Evolutionary conservation across 306 rosid species (phyloP).

Genomic region (Mucuna pruriens): DNA sequence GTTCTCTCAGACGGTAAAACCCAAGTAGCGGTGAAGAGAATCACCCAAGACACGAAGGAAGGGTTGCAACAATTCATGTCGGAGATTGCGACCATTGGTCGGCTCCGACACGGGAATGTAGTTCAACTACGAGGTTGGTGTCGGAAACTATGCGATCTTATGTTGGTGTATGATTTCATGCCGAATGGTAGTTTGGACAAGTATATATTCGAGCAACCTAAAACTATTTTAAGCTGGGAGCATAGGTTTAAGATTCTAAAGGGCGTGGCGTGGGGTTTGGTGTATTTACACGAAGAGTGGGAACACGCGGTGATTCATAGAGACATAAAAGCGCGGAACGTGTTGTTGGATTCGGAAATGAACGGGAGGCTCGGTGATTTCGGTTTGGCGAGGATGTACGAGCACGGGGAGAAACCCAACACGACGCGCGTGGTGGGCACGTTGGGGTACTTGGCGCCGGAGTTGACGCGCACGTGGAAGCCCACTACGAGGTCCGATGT

Average conservation of each 20-base stretch:
- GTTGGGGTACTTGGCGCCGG: conserved; percentile 55
- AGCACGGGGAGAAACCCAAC: conserved; percentile 46
- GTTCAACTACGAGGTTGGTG: conserved; percentile 60
- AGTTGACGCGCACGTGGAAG: conserved; percentile 55
- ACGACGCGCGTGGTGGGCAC: conserved; percentile 59
- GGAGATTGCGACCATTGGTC: conserved; percentile 51
- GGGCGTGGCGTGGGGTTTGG: conserved; percentile 50
- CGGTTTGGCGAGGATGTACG: conserved; percentile 51
- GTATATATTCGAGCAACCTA: conserved; percentile 42
- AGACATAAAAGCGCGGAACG: conserved; percentile 59
- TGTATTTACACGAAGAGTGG: conserved; percentile 58
- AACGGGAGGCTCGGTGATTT: conserved; percentile 52
- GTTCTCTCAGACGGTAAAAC: conserved; percentile 36
- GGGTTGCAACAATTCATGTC: conserved; percentile 50
- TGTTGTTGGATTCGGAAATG: conserved; percentile 51
- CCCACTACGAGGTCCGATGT: conserved; percentile 50
- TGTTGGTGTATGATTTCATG: conserved; percentile 56
- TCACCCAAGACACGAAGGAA: conserved; percentile 45
- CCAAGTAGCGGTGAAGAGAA: conserved; percentile 49
- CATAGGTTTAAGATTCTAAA: conserved; percentile 50
- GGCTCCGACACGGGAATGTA: conserved; percentile 52
- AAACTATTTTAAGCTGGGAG: conserved; percentile 44
- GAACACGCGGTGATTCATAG: conserved; percentile 57
- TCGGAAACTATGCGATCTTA: conserved; percentile 34
- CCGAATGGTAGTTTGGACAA: conserved; percentile 56